Evolutionary conservation across 768 basidiomycete genomes (phyloP).

Genomic region (Kwoniella shandongensis): DNA sequence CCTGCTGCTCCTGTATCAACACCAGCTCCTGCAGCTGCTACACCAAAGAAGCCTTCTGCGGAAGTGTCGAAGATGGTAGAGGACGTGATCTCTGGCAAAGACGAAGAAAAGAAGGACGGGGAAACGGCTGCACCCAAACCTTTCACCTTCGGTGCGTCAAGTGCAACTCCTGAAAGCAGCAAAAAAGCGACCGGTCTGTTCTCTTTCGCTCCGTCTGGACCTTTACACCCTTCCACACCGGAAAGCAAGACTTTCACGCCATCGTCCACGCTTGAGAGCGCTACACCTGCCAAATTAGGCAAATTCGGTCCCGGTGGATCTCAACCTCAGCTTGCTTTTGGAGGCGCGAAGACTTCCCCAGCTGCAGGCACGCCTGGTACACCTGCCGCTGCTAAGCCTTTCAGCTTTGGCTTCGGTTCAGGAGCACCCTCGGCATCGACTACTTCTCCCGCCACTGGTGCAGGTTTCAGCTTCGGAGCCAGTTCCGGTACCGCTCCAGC

Average conservation of each 20-base stretch:
- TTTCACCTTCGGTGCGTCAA: constrained; percentile 19
- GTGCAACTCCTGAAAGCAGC: constrained; percentile 14
- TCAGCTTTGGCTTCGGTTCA: constrained; percentile 24
- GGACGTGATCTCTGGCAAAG: constrained; percentile 32
- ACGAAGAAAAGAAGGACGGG: constrained; percentile 19
- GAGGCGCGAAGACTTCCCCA: constrained; percentile 30
- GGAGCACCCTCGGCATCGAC: constrained; percentile 7
- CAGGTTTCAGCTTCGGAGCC: constrained; percentile 29
- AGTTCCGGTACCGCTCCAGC: constrained; percentile 1
- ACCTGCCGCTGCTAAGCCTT: constrained; percentile 17
- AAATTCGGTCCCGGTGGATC: constrained; percentile 48
- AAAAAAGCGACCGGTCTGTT: constrained; percentile 30
- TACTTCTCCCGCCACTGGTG: constrained; percentile 12
- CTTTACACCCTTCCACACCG: constrained; percentile 43
- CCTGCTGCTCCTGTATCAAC: constrained; percentile 10
- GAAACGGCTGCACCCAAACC: constrained; percentile 23
- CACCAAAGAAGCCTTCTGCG: constrained; percentile 26
- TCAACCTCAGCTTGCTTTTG: constrained; percentile 40
- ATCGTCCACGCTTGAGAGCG: constrained; percentile 26
- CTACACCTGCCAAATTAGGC: constrained; percentile 37
- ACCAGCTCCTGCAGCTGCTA: not conserved
- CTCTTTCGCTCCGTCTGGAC: constrained; percentile 42
- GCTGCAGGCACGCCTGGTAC: constrained; percentile 16
- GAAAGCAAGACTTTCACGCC: constrained; percentile 42
- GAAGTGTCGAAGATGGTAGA: constrained; percentile 33